Conservation (phyloP, 768 basidiomycete genomes). For the Pisolithus sp. region DNA sequence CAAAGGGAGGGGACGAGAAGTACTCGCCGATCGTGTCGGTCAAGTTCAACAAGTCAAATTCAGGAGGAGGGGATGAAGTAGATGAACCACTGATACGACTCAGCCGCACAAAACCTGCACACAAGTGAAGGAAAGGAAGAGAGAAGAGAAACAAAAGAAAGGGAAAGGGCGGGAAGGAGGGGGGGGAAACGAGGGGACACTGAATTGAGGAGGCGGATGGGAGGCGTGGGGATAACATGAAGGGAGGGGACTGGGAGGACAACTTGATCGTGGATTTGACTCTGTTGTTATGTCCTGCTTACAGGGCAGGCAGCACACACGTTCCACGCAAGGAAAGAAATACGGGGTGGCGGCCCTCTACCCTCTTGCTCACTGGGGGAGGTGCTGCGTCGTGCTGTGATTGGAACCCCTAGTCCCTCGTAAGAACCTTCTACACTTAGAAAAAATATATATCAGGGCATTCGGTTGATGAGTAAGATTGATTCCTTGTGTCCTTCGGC, state of each 20-base stretch:
- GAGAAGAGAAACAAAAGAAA: slow-evolving; percentile 19
- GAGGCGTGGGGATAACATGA: neutral
- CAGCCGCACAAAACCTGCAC: slow-evolving; percentile 28
- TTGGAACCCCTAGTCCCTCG: slow-evolving; percentile 29
- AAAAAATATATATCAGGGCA: slow-evolving; percentile 10
- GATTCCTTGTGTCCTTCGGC: slow-evolving; percentile 18
- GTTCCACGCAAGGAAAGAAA: slow-evolving; percentile 8
- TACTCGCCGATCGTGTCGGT: slow-evolving; percentile 52
- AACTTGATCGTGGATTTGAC: slow-evolving; percentile 20
- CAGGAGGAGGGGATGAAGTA: slow-evolving; percentile 51
- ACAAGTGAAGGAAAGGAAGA: slow-evolving; percentile 20
- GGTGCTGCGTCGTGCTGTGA: slow-evolving; percentile 26
- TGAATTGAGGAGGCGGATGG: slow-evolving; percentile 16
- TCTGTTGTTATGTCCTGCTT: slow-evolving; percentile 28
- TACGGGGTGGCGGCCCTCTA: too few relatives aligned
- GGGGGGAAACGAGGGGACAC: slow-evolving; percentile 23
- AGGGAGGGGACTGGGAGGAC: too few relatives aligned
- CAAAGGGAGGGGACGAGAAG: slow-evolving; percentile 51
- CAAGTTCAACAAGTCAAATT: slow-evolving; percentile 58
- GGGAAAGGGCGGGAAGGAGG: slow-evolving; percentile 37
- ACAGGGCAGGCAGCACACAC: slow-evolving; percentile 9
- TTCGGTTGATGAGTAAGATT: slow-evolving; percentile 20
- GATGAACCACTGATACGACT: slow-evolving; percentile 33
- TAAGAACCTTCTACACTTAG: slow-evolving; percentile 5
- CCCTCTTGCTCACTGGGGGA: too few relatives aligned